These are phyloP conservation scores for Penicillium paradoxum DNA, from an alignment of 495 filamentous ascomycete species.

Conservation along the genomic window DNA sequence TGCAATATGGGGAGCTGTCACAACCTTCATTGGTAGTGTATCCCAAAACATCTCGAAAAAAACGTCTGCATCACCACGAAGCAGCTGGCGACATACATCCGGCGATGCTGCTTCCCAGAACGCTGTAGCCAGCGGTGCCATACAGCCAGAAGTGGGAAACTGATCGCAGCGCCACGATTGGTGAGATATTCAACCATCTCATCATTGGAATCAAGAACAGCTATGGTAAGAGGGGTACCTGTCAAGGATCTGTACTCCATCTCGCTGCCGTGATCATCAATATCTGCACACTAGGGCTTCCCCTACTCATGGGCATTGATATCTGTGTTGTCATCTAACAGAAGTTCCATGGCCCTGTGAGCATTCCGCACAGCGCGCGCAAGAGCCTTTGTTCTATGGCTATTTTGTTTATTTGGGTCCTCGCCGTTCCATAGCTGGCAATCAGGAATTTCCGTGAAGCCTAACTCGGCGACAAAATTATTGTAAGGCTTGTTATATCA, in stretches of 20 bases:
- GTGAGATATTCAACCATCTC: neutral
- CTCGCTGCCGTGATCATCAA: neutral
- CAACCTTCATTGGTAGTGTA: neutral
- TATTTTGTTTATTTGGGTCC: neutral
- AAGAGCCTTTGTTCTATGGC: neutral
- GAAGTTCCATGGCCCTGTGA: neutral
- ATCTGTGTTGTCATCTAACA: neutral
- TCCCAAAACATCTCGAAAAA: neutral
- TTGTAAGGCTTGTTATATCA: neutral
- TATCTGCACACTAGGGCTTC: neutral
- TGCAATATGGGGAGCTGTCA: neutral
- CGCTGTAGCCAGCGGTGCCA: neutral
- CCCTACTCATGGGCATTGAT: neutral
- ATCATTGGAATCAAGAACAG: neutral
- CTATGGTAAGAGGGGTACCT: neutral
- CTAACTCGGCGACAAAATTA: neutral
- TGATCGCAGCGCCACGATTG: neutral
- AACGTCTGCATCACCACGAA: neutral
- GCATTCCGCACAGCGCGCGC: neutral
- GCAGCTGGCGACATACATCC: neutral
- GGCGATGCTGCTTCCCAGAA: neutral
- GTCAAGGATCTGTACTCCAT: neutral
- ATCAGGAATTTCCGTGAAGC: neutral
- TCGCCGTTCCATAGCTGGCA: neutral
- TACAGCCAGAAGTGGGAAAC: neutral